A percentile compares a stretch with the other conserved stretches of the same genome.
phyloP scores from a whole-genome alignment of 2,329 filamentous ascomycete species.

The Nectriaceae sp. region DNA sequence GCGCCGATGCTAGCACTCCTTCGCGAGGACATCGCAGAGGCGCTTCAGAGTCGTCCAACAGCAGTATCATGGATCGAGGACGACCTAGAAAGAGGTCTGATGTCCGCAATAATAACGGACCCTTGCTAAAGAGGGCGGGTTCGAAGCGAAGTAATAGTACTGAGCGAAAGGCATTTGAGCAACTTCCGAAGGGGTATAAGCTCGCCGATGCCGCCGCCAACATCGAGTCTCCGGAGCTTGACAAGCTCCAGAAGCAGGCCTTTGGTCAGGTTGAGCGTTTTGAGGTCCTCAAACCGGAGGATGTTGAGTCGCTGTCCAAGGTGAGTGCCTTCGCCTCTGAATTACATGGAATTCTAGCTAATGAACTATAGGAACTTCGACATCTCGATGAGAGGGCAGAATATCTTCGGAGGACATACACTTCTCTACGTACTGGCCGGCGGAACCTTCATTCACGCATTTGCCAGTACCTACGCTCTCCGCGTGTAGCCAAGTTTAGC shows the following conservation, averaged over 20 bases:
- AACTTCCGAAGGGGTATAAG: constrained; percentile 59
- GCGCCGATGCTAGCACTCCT: constrained; percentile 12
- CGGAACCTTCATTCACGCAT: constrained; percentile 77
- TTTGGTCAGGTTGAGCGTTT: constrained; percentile 63
- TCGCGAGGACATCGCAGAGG: constrained; percentile 48
- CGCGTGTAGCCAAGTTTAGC: constrained; percentile 70
- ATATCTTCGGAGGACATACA: constrained; percentile 76
- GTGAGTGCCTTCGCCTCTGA: constrained; percentile 38
- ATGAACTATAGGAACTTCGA: constrained; percentile 63
- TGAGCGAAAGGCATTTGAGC: constrained; percentile 60
- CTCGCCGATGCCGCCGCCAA: constrained; percentile 52
- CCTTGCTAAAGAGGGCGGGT: constrained; percentile 38
- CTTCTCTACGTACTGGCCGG: constrained; percentile 71
- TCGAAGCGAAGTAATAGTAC: constrained; percentile 50
- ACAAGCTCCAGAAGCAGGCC: constrained; percentile 59
- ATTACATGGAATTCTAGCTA: constrained; percentile 1
- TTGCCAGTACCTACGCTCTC: constrained; percentile 74
- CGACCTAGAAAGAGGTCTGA: constrained; percentile 59
- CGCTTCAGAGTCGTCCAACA: constrained; percentile 58
- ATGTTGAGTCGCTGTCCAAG: constrained; percentile 67
- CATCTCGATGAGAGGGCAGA: constrained; percentile 77
- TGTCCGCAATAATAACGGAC: constrained; percentile 38
- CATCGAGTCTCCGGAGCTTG: constrained; percentile 51
- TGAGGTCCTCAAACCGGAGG: constrained; percentile 62
- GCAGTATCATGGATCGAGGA: constrained; percentile 63